Percentiles rank a stretch among this genome's conserved stretches.
phyloP scores from a whole-genome alignment of 306 rosid genomes.

The Vigna unguiculata region DNA sequence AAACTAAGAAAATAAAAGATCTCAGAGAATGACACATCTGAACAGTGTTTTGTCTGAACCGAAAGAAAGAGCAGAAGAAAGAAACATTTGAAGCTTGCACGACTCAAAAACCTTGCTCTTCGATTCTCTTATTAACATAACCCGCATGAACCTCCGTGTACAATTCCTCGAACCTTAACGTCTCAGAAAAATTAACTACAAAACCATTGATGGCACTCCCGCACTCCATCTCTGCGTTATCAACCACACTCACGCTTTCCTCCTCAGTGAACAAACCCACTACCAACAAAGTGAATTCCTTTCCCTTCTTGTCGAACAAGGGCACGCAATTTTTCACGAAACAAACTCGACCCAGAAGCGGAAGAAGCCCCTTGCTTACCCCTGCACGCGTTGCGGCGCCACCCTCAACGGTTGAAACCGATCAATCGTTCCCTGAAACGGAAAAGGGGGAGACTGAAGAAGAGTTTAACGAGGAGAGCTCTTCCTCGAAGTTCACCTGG shows the following conservation, averaged over 20 bases:
- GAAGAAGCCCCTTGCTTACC: conserved; percentile 41
- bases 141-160: background rate
- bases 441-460: conserved; percentile 52
- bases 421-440: conserved; percentile 42
- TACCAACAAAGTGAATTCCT: conserved; percentile 39
- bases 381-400: conserved; percentile 75
- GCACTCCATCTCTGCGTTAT: conserved; percentile 56
- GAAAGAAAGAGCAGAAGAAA: conserved; percentile 20
- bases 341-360: conserved; percentile 40
- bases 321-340: conserved; percentile 26
- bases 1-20: background rate
- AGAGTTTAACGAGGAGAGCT: conserved; percentile 57
- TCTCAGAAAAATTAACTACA: background rate
- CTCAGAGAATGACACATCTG: conserved; percentile 26
- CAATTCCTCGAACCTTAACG: conserved; percentile 18
- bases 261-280: conserved; percentile 47
- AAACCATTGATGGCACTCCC: conserved; percentile 63
- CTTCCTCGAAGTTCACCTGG: conserved; percentile 77
- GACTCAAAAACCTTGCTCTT: conserved; percentile 26
- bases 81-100: conserved; percentile 61
- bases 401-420: conserved; percentile 57
- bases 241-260: conserved; percentile 52
- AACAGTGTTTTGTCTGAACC: conserved; percentile 44
- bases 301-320: conserved; percentile 48
- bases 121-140: background rate